A percentile compares a stretch with the other conserved stretches of the same genome.
Evolutionary conservation across 805 yeast species (phyloP).

Genomic region (Ogataea methanolica): DNA sequence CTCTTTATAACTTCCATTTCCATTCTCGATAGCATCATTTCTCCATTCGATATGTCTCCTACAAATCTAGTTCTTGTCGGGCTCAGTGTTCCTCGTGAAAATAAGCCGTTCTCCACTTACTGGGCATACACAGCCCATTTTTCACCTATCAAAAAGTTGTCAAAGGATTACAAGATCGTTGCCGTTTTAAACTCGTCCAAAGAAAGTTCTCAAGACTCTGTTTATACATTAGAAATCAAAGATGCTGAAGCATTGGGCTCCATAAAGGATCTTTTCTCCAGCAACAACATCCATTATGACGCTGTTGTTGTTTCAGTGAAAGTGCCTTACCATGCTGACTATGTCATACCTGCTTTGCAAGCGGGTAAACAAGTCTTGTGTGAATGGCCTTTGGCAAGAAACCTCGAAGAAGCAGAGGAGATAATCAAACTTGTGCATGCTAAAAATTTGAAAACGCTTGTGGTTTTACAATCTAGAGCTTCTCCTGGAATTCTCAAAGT

Average conservation of each 20-base stretch:
- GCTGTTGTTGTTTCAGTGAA: slow-evolving; percentile 2
- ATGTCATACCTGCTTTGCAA: slow-evolving; percentile 1
- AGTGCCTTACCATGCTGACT: slow-evolving; percentile 3
- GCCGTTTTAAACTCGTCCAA: slow-evolving; percentile 3
- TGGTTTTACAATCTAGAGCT: not conserved
- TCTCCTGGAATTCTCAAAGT: not conserved
- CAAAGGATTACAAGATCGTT: not conserved
- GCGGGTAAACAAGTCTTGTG: not conserved
- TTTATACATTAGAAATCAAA: not conserved
- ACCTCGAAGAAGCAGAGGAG: slow-evolving; percentile 1
- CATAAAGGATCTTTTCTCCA: not conserved
- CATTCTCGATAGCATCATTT: not conserved
- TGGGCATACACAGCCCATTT: not conserved
- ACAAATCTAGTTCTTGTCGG: not conserved
- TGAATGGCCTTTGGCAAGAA: slow-evolving; percentile 5
- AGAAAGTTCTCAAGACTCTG: not conserved
- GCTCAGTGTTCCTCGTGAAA: not conserved
- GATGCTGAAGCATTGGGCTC: not conserved
- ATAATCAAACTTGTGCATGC: not conserved
- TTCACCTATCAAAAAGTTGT: not conserved
- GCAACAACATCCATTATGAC: not conserved
- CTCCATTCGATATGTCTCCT: not conserved
- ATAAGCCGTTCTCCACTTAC: not conserved
- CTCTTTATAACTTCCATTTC: not conserved
- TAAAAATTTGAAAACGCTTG: not conserved